phyloP scores from a whole-genome alignment of 75 land plant species.

The Picea sitchensis region DNA sequence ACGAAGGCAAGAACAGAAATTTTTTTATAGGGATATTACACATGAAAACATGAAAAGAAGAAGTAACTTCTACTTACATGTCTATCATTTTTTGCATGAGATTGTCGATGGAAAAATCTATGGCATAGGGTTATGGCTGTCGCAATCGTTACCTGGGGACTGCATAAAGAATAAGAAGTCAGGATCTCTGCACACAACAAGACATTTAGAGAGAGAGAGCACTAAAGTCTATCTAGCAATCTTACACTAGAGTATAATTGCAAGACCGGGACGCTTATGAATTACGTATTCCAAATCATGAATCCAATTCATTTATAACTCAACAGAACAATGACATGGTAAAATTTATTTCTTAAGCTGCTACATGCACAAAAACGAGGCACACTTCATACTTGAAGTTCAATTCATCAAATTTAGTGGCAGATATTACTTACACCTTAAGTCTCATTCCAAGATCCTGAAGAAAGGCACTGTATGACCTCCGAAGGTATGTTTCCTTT shows the following conservation, averaged over 20 bases:
- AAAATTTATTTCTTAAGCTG: too few relatives aligned
- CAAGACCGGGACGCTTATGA: too few relatives aligned
- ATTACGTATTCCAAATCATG: too few relatives aligned
- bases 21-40: too few relatives aligned
- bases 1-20: too few relatives aligned
- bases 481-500: slow-evolving; percentile 9
- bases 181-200: slow-evolving; percentile 1
- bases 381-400: neutral
- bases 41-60: neutral
- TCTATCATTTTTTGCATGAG: slow-evolving; percentile 46
- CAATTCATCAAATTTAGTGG: neutral
- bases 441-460: slow-evolving; percentile 29
- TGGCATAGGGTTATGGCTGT: slow-evolving; percentile 46
- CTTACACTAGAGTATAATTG: neutral
- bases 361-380: neutral
- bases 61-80: slow-evolving; percentile 21
- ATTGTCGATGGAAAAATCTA: slow-evolving; percentile 41
- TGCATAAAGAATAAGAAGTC: neutral
- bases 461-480: slow-evolving; percentile 21
- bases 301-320: too few relatives aligned
- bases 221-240: neutral
- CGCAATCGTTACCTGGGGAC: slow-evolving; percentile 42
- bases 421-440: slow-evolving; percentile 13
- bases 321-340: too few relatives aligned
- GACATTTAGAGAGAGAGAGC: neutral